Evolutionary conservation across 208 protist genomes (phyloP).

Genomic region (Cochliopodium minus): DNA sequence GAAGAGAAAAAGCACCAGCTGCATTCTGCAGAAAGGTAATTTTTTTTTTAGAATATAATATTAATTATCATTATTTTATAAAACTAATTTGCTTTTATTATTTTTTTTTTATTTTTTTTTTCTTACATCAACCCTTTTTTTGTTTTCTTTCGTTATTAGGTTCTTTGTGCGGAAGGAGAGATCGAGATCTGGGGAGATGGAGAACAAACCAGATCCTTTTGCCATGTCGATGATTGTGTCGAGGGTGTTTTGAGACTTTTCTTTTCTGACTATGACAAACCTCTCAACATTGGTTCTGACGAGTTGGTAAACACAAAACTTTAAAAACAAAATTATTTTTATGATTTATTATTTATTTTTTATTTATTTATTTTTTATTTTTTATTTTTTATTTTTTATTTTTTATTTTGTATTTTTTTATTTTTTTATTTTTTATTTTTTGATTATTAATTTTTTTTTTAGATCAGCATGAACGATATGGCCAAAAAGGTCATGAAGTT

Average conservation of each 20-base stretch:
- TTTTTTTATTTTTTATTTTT: constrained; percentile 42
- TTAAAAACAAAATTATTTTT: background rate
- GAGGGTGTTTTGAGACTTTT: constrained; percentile 45
- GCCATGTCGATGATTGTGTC: constrained; percentile 51
- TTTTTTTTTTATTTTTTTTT: too few species aligned
- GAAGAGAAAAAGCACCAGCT: constrained; percentile 57
- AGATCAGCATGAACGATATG: constrained; percentile 53
- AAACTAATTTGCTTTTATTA: too few species aligned
- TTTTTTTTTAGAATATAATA: constrained; percentile 6
- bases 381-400: background rate
- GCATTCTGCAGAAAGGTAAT: constrained; percentile 53
- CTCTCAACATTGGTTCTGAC: constrained; percentile 46
- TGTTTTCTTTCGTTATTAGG: too few species aligned
- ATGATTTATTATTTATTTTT: background rate
- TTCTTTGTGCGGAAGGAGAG: too few species aligned
- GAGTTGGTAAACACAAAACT: background rate
- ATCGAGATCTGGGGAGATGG: constrained; percentile 65
- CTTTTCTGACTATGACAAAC: constrained; percentile 36
- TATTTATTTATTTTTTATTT: background rate
- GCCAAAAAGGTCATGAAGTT: constrained; percentile 38
- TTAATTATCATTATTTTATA: too few species aligned
- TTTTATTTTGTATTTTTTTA: constrained; percentile 30
- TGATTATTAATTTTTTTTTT: constrained; percentile 54
- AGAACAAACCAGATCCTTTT: constrained; percentile 52
- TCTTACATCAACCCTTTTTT: too few species aligned